Evolutionary conservation across 2,329 filamentous ascomycete species (phyloP), one percentile per base, ranked within the genome.

Genomic region (Aureobasidium sp.): DNA sequence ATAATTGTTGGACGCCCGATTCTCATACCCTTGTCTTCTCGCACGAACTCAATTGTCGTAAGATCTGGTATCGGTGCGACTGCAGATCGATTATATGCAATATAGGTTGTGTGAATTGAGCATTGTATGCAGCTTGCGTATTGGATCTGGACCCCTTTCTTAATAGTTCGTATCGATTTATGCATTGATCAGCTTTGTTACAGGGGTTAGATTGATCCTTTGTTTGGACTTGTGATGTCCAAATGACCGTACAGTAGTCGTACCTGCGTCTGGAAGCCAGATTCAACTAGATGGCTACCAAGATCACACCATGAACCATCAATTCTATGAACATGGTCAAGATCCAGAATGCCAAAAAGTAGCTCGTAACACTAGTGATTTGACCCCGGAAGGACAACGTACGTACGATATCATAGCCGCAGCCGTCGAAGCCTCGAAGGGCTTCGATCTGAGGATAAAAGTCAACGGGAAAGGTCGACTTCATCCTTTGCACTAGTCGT

Each of bases 391-490:
- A 21, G 21, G 34, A 14, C 34, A 37, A 41, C 81, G 21, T 21
- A 21, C 21, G 68, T 0, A 78, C 77, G 2, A 84, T 72, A 63
- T 84, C 29, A 83, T 66, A 48, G 77, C 79, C 0, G 82, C 82
- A 48, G 75, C 82, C 0, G 81, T 81, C 0, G 78, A 78, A 0
- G 81, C 81, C 21, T 21, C 21, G 21, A 21, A 21, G 21, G 21
- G 61, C 78, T 79, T 10, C 71, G 70, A 13, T 77, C 75, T 21
- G 21, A 0, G 77, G 75, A 62, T 81, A 84, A 0, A 83, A 69
- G 64, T 85, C 82, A 3, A 83, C 76, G 0, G 83, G 72, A 61
- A 81, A 82, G 0, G 81, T 83, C 70, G 76, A 79, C 32, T 81
- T 73, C 1, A 79, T 66, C 1, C 76, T 78, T 42, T 81, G 76